Conservation (phyloP, 768 basidiomycete genomes). For the Suillus subalutaceus region DNA sequence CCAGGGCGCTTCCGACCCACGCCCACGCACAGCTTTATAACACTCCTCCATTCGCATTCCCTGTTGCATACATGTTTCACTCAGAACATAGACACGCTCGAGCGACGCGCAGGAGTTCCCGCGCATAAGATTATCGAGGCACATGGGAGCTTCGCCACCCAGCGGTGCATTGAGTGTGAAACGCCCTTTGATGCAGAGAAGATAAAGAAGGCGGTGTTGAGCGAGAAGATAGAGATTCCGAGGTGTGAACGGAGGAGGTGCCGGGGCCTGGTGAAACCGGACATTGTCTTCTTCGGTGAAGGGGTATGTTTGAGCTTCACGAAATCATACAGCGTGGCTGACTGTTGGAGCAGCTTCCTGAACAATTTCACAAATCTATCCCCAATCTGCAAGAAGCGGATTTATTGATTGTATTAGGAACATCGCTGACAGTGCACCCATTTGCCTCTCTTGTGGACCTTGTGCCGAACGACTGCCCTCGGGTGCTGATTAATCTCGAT, state of each 20-base stretch:
- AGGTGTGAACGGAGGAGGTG: conserved; percentile 58
- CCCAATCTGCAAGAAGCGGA: conserved; percentile 66
- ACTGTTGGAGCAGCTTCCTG: conserved; percentile 61
- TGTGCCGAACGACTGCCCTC: conserved; percentile 62
- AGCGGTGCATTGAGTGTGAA: conserved; percentile 80
- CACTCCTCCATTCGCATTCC: conserved; percentile 68
- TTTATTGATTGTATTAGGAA: conserved; percentile 89
- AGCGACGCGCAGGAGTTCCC: conserved; percentile 80
- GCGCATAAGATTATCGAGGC: conserved; percentile 84
- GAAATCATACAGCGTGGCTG: conserved; percentile 1
- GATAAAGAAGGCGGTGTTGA: conserved; percentile 65
- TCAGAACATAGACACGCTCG: conserved; percentile 93
- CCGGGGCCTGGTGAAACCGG: conserved; percentile 83
- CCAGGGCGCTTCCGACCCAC: conserved; percentile 92
- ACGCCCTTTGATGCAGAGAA: conserved; percentile 59
- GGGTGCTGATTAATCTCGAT: conserved; percentile 90
- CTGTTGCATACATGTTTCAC: conserved; percentile 82
- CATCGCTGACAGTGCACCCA: conserved; percentile 84
- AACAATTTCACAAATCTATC: conserved; percentile 61
- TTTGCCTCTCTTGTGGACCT: conserved; percentile 77
- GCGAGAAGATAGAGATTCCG: conserved; percentile 58
- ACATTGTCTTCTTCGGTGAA: conserved; percentile 94
- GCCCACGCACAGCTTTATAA: conserved; percentile 86
- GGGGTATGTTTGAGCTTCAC: conserved; percentile 44
- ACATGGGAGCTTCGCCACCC: conserved; percentile 91